Evolutionary conservation across 2,329 filamentous ascomycete genomes (phyloP).

Genomic region (Ilyonectria robusta): DNA sequence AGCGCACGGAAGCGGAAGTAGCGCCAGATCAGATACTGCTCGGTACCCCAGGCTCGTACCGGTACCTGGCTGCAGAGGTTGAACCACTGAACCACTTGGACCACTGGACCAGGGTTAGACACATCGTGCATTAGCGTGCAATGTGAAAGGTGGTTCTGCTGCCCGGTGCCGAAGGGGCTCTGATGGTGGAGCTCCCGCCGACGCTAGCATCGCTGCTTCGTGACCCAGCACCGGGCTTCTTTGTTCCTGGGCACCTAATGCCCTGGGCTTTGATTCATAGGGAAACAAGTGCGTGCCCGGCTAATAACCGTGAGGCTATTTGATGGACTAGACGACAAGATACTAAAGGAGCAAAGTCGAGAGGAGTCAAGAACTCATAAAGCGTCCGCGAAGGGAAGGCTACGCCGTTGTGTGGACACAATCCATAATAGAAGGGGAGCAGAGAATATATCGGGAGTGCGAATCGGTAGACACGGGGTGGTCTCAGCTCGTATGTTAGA

Average conservation of each 20-base stretch:
- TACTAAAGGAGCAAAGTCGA: conserved; percentile 6
- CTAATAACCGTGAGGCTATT: conserved; percentile 16
- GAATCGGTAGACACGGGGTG: conserved; percentile 20
- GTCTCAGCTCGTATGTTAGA: conserved; percentile 15
- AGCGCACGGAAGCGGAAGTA: conserved; percentile 5
- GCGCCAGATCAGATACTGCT: conserved; percentile 20
- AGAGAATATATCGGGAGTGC: conserved; percentile 9
- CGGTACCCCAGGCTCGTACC: conserved; percentile 34
- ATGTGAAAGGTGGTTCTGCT: conserved; percentile 41
- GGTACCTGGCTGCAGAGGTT: conserved; percentile 13
- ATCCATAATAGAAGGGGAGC: background rate
- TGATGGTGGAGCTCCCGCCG: conserved; percentile 27
- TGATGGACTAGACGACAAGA: background rate
- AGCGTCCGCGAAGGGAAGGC: conserved; percentile 6
- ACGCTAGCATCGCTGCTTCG: conserved; percentile 38
- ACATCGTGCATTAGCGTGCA: conserved; percentile 49
- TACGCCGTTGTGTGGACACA: conserved; percentile 15
- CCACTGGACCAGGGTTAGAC: conserved; percentile 45
- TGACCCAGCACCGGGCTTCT: conserved; percentile 21
- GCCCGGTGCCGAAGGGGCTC: conserved; percentile 41
- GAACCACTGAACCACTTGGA: conserved; percentile 31
- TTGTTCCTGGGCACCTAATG: conserved; percentile 18
- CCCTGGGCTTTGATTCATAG: conserved; percentile 31
- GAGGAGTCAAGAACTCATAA: background rate
- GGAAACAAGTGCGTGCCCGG: conserved; percentile 1